A percentile compares a stretch with the other conserved stretches of the same genome.
phyloP scores from a whole-genome alignment of 805 yeast genomes.

The Myxozyma neotropica region DNA sequence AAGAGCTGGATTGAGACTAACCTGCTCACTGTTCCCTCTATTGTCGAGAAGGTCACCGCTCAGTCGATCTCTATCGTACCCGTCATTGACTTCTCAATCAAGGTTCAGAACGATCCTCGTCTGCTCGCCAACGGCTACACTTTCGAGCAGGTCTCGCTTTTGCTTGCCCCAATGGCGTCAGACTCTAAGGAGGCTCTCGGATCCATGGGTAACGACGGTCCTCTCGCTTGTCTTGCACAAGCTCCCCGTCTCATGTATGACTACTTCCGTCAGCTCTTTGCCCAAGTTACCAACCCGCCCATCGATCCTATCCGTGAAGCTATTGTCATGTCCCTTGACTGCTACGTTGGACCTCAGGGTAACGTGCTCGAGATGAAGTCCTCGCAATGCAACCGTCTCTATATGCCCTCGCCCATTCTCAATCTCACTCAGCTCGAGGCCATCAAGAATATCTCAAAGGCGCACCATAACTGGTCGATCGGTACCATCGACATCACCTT shows the following conservation, averaged over 20 bases:
- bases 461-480: slow-evolving; percentile 85
- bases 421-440: slow-evolving; percentile 74
- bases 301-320: slow-evolving; percentile 97
- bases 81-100: slow-evolving; percentile 35
- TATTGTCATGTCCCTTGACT: slow-evolving; percentile 95
- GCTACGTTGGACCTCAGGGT: slow-evolving; percentile 98
- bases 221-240: slow-evolving; percentile 90
- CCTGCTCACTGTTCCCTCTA: slow-evolving; percentile 79
- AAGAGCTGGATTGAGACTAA: slow-evolving; percentile 90
- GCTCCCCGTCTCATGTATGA: slow-evolving; percentile 90
- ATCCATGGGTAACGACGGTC: slow-evolving; percentile 98
- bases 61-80: slow-evolving; percentile 37
- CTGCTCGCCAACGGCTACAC: slow-evolving; percentile 88
- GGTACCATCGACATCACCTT: slow-evolving; percentile 86
- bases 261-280: slow-evolving; percentile 93
- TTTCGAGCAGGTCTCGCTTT: slow-evolving; percentile 82
- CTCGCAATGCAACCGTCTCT: slow-evolving; percentile 84
- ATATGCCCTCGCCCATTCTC: slow-evolving; percentile 80
- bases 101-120: slow-evolving; percentile 80
- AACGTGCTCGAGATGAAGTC: slow-evolving; percentile 91
- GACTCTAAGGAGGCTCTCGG: slow-evolving; percentile 94
- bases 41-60: slow-evolving; percentile 59
- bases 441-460: slow-evolving; percentile 66
- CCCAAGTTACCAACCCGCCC: slow-evolving; percentile 98
- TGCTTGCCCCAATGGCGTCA: slow-evolving; percentile 90